These are phyloP conservation scores for Pseudocercospora cruenta DNA, from an alignment of 2,329 filamentous ascomycete genomes.

Conservation along the genomic window DNA sequence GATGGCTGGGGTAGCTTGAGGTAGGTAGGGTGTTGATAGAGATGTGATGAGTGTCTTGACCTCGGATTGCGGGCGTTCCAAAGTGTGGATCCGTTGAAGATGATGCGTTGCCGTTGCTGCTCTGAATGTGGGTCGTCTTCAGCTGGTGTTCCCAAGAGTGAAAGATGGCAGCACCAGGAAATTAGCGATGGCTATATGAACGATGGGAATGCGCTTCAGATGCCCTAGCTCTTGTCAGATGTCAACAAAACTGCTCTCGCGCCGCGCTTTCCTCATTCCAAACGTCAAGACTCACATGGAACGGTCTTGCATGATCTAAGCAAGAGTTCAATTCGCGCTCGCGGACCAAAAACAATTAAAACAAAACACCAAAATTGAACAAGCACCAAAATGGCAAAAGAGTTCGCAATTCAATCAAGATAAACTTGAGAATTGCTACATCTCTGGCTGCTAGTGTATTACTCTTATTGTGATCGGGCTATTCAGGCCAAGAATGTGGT, in stretches of 20 bases:
- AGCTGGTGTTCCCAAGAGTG: no score
- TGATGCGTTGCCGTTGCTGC: no score
- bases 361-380: neutral
- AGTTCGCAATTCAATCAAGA: neutral
- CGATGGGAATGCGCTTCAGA: neutral
- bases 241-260: neutral
- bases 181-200: neutral
- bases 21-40: neutral
- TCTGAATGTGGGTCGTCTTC: neutral
- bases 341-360: neutral
- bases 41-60: neutral
- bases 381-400: neutral
- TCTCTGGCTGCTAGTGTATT: neutral
- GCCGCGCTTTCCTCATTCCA: neutral
- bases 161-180: neutral
- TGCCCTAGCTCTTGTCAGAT: neutral
- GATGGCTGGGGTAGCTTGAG: conserved; percentile 52
- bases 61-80: no score
- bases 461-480: neutral
- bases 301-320: neutral
- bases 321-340: neutral
- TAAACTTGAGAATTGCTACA: neutral
- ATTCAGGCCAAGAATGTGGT: neutral
- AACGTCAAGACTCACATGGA: neutral
- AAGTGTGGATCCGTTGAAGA: no score